phyloP scores from a whole-genome alignment of 305 asterid genomes.

The Nicotiana rustica region DNA sequence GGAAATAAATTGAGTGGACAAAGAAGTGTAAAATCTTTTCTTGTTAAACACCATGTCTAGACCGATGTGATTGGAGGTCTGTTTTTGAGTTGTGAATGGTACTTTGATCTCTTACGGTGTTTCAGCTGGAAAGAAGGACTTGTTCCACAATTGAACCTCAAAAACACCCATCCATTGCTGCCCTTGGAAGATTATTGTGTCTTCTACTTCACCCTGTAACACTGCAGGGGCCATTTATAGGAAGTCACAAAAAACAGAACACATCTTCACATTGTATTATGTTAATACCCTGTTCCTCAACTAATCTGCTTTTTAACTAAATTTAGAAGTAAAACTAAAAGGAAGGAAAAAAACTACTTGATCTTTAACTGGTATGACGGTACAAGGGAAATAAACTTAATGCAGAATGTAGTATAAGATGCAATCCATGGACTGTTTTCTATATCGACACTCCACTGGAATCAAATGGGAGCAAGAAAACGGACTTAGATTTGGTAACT shows the following conservation, averaged over 20 bases:
- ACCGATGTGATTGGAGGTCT: background rate
- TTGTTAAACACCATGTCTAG: background rate
- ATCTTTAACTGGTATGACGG: background rate
- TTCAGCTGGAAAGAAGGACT: background rate
- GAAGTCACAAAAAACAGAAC: constrained; percentile 17
- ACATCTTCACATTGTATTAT: background rate
- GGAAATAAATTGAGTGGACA: background rate
- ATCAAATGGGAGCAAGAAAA: too few relatives aligned
- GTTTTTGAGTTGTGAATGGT: background rate
- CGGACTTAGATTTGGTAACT: too few relatives aligned
- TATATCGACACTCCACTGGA: background rate
- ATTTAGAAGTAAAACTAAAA: background rate
- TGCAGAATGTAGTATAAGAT: background rate
- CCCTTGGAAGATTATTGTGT: background rate
- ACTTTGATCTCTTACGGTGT: background rate
- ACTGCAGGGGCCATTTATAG: background rate
- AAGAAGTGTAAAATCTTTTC: background rate
- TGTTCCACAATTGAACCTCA: background rate
- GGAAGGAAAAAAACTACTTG: background rate
- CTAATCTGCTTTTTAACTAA: background rate
- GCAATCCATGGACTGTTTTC: background rate
- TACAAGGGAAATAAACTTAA: background rate
- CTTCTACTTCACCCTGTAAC: background rate
- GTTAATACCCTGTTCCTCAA: background rate
- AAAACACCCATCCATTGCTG: constrained; percentile 3